Percentiles rank a stretch among this genome's conserved stretches.
These are phyloP conservation scores for Irpex rosettiformis DNA, from an alignment of 1,284 basidiomycete genomes.

Conservation along the genomic window DNA sequence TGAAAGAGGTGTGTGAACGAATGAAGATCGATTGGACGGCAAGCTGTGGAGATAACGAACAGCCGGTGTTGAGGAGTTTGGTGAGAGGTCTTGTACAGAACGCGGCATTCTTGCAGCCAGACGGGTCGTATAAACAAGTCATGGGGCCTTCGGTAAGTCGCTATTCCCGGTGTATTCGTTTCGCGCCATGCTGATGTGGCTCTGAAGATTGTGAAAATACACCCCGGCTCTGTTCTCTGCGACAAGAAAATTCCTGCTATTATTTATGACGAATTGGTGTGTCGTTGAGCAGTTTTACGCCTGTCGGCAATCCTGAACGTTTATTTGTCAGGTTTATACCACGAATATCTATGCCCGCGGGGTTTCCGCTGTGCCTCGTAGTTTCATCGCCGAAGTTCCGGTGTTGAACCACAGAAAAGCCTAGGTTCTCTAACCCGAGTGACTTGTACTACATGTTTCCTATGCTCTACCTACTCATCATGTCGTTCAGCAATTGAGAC, in stretches of 20 bases:
- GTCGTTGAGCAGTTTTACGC: slow-evolving; percentile 28
- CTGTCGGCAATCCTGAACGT: slow-evolving; percentile 5
- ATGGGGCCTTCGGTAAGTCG: slow-evolving; percentile 71
- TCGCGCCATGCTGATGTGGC: slow-evolving; percentile 8
- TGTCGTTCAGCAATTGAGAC: too few species aligned
- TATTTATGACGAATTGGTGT: slow-evolving; percentile 87
- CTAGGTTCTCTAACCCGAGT: background rate
- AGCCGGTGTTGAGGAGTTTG: slow-evolving; percentile 63
- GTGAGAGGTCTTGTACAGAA: slow-evolving; percentile 78
- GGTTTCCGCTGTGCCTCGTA: slow-evolving; percentile 75
- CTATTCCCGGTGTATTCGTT: background rate
- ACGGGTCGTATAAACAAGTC: slow-evolving; percentile 82
- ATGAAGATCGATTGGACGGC: slow-evolving; percentile 58
- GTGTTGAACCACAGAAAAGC: slow-evolving; percentile 34
- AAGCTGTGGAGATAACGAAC: slow-evolving; percentile 57
- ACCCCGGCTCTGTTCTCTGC: slow-evolving; percentile 78
- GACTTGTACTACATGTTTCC: background rate
- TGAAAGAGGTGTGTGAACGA: slow-evolving; percentile 63
- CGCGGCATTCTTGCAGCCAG: slow-evolving; percentile 78
- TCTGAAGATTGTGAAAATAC: slow-evolving; percentile 76
- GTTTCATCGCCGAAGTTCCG: slow-evolving; percentile 39
- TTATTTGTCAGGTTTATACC: slow-evolving; percentile 66
- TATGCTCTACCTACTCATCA: background rate
- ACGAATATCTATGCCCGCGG: slow-evolving; percentile 84
- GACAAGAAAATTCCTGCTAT: slow-evolving; percentile 83